Evolutionary conservation across 768 basidiomycete species (phyloP), one percentile per base, ranked within the genome.

Genomic region (Trametes elegans): DNA sequence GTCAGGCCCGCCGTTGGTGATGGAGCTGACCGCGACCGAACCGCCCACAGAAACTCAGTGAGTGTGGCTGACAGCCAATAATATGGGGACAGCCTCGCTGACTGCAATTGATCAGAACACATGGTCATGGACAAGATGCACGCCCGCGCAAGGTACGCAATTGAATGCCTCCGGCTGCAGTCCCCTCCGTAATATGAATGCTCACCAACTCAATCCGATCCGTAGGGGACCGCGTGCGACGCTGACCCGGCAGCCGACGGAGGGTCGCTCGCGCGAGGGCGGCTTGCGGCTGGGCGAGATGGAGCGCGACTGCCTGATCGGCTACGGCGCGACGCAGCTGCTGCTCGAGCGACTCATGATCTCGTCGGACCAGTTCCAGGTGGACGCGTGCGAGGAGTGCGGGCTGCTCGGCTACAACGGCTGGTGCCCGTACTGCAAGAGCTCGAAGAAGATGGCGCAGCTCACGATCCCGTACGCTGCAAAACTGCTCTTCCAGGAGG

Each of bases 81-180:
- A n/a, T 26, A 11, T 42, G 31, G 34, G 16, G 26, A 26, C 41
- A 16, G 42, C 38, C 45, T n/a, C 27, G 34, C 54, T 64, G 39
- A 63, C 11, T 32, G 32, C 40, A 27, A 23, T 49, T 46, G 58
- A 47, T 35, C 62, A 90, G 86, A 95, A 76, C 95, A 96, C 75
- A 98, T 98, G 96, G 96, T 98, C 46, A 90, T 98, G 87, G 97
- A 99, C 79, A 99, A 99, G 79, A 99, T 99, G 97, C 97, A 99
- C 64, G 97, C 97, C 61, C 87, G 97, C 54, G 94, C 97, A 46
- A 88, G 93, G 92, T 87, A 47, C 32, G 24, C 6, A 26, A 31
- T 26, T 38, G 32, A 28, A 2, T 27, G n/a, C 16, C 34, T 35
- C 47, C 5, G 38, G 43, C 34, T n/a, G 9, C 41, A 19, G n/a